Percentiles rank a stretch among this genome's conserved stretches.
phyloP scores from a whole-genome alignment of 805 yeast genomes.

The Candida caryicola region DNA sequence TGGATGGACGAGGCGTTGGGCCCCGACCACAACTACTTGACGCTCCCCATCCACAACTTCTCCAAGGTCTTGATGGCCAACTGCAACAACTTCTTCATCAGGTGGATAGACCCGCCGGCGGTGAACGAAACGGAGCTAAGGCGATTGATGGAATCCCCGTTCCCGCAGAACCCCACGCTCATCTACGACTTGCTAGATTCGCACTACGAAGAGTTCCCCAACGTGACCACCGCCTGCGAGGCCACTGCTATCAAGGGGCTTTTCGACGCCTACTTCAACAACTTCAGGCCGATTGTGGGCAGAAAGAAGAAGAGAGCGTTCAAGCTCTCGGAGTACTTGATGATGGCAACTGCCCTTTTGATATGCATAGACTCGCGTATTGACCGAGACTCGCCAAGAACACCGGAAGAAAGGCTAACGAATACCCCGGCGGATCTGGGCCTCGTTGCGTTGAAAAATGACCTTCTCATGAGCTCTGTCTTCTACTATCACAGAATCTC shows the following conservation, averaged over 20 bases:
- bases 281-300: slow-evolving; percentile 4
- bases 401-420: not conserved
- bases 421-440: not conserved
- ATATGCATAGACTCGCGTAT: slow-evolving; percentile 15
- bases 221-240: slow-evolving; percentile 22
- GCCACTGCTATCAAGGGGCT: slow-evolving; percentile 15
- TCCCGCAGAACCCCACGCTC: slow-evolving; percentile 18
- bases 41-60: slow-evolving; percentile 27
- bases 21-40: slow-evolving; percentile 15
- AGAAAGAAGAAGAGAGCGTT: slow-evolving; percentile 14
- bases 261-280: slow-evolving; percentile 24
- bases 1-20: slow-evolving; percentile 31
- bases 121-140: slow-evolving; percentile 17
- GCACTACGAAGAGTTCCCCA: slow-evolving; percentile 20
- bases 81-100: slow-evolving; percentile 14
- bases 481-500: slow-evolving; percentile 23
- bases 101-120: slow-evolving; percentile 33
- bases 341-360: slow-evolving; percentile 30
- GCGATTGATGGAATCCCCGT: slow-evolving; percentile 22
- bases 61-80: slow-evolving; percentile 24
- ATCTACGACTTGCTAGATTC: slow-evolving; percentile 25
- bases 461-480: slow-evolving; percentile 16
- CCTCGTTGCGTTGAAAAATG: slow-evolving; percentile 17
- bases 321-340: slow-evolving; percentile 30
- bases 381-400: not conserved